Percentiles rank a stretch among this genome's conserved stretches.
phyloP scores from a whole-genome alignment of 805 yeast species.

The Ogataea parapolymorpha region DNA sequence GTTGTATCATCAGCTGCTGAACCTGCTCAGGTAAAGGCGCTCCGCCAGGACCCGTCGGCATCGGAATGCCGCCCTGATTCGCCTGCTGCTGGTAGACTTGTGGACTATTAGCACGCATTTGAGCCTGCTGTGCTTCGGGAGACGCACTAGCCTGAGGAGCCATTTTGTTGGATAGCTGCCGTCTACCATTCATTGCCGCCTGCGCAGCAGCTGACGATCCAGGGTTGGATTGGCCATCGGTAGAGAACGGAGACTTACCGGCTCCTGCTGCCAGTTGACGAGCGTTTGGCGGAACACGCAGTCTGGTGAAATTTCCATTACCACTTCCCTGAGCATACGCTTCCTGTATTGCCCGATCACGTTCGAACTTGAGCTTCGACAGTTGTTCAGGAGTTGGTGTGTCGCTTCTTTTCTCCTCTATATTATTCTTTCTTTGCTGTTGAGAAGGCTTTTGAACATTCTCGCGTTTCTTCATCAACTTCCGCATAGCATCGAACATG shows the following conservation, averaged over 20 bases:
- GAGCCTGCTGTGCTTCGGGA: constrained; percentile 7
- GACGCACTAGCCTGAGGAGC: constrained; percentile 6
- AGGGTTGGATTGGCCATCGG: constrained; percentile 4
- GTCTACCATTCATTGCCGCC: constrained; percentile 4
- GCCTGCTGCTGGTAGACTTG: constrained; percentile 15
- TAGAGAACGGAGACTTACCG: constrained; percentile 9
- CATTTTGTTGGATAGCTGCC: constrained; percentile 3
- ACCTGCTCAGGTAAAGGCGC: constrained; percentile 59
- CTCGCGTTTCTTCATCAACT: constrained; percentile 86
- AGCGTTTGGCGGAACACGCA: constrained; percentile 20
- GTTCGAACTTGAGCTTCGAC: constrained; percentile 75
- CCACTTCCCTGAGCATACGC: constrained; percentile 43
- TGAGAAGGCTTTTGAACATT: constrained; percentile 59
- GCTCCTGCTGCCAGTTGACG: constrained; percentile 17
- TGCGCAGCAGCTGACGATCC: not conserved
- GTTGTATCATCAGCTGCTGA: constrained; percentile 47
- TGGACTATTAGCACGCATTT: constrained; percentile 12
- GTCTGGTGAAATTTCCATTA: constrained; percentile 21
- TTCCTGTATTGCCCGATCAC: constrained; percentile 83
- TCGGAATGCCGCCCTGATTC: not conserved
- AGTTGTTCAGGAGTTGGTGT: constrained; percentile 83
- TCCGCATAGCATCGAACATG: constrained; percentile 93
- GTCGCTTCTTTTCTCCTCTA: constrained; percentile 35
- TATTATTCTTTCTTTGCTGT: constrained; percentile 30
- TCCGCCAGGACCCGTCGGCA: constrained; percentile 41